Evolutionary conservation across 768 basidiomycete species (phyloP).

Genomic region (Lactifluus pinguis): DNA sequence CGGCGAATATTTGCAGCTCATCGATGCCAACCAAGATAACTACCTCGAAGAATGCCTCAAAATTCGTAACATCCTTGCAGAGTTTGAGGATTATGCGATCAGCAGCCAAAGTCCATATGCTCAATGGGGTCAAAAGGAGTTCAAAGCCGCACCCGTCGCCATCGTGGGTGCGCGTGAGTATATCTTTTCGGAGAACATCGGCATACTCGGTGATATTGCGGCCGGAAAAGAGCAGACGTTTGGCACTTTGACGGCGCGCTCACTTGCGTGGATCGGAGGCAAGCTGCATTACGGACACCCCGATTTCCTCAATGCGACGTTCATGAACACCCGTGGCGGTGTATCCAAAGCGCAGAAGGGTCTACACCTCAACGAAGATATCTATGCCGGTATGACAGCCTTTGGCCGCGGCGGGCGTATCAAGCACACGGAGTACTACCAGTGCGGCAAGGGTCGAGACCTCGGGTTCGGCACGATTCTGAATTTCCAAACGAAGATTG

Average conservation of each 20-base stretch:
- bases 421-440: constrained; percentile 99
- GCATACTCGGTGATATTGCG: constrained; percentile 95
- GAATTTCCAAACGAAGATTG: constrained; percentile 99
- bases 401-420: constrained; percentile 94
- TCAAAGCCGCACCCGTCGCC: constrained; percentile 82
- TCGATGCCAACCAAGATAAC: constrained; percentile 99
- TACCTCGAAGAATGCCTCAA: constrained; percentile 99
- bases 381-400: constrained; percentile 98
- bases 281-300: constrained; percentile 99
- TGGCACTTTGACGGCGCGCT: constrained; percentile 92
- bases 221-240: constrained; percentile 99
- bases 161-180: constrained; percentile 99
- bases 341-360: constrained; percentile 99
- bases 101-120: constrained; percentile 88
- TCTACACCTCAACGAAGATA: constrained; percentile 98
- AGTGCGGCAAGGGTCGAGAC: constrained; percentile 98
- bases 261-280: constrained; percentile 95
- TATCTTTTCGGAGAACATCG: constrained; percentile 99
- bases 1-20: constrained; percentile 97
- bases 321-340: constrained; percentile 97
- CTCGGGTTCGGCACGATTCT: constrained; percentile 97
- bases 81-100: constrained; percentile 89
- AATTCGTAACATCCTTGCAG: constrained; percentile 95
- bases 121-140: constrained; percentile 82
- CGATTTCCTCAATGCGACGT: constrained; percentile 95